Evolutionary conservation across 805 yeast genomes (phyloP), one percentile per base, ranked within the genome.

Genomic region (Torulaspora franciscae): DNA sequence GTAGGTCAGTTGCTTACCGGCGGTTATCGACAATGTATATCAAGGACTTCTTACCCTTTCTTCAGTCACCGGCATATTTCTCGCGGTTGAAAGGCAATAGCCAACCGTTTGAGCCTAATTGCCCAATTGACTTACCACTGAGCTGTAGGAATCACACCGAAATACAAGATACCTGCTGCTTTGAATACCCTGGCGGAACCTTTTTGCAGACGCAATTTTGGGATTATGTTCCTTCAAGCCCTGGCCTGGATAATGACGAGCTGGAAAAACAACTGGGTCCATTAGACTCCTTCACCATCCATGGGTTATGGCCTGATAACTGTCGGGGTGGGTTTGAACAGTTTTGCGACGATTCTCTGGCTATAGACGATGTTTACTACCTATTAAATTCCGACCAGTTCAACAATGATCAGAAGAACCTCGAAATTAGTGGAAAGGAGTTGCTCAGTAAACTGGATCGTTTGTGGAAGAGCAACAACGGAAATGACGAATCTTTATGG

Each of bases 21-120:
- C 35, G 28, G 22, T 5, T 5, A n/a, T 14, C 14, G 22, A 27
- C 13, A 29, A 46, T 46, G 49, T 36, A 38, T 23, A 33, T 46
- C 24, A 30, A 46, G 32, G 33, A 46, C 26, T 24, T 46, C 30
- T 37, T 43, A 41, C 42, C 85, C 82, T 93, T 85, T 83, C 85
- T 86, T 91, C 95, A 86, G 84, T 85, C 95, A 80, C 85, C 89
- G 83, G 90, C 93, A 87, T 90, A 84, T 83, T 91, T 91, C 79
- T 90, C 84, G 89, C 87, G 91, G 91, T 88, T 84, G 73, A 75
- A 80, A 71, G 75, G 80, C 81, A 27, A 25, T 32, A 40, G 43
- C 35, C 13, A 33, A 13, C 40, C 50, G 26, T 47, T 35, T 28
- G 32, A 45, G 17, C 47, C 51, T 5, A 39, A 48, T 10, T 83